phyloP scores from a whole-genome alignment of 2,329 filamentous ascomycete species.

The Talaromyces piceae region DNA sequence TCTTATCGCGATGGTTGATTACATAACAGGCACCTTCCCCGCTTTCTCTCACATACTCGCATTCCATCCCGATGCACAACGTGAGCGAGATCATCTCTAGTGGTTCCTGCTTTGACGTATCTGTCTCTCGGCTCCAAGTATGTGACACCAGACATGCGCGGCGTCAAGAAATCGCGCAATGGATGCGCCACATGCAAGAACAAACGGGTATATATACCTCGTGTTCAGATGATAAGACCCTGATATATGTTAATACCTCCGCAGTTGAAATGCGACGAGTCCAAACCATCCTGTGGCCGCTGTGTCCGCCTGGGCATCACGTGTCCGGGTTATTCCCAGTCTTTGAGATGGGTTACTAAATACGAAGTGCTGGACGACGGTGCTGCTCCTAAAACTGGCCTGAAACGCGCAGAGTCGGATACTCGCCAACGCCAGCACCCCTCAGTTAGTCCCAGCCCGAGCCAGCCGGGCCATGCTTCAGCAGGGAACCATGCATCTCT shows the following conservation, averaged over 20 bases:
- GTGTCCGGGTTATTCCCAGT: constrained; percentile 32
- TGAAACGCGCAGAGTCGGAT: background rate
- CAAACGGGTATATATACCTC: constrained; percentile 25
- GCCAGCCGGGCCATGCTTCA: background rate
- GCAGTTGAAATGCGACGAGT: constrained; percentile 35
- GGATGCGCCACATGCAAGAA: constrained; percentile 36
- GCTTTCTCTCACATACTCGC: too few species aligned
- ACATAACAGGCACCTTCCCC: too few species aligned
- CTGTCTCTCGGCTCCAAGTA: background rate
- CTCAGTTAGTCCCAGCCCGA: background rate
- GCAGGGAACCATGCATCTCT: background rate
- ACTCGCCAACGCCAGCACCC: background rate
- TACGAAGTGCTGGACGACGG: constrained; percentile 17
- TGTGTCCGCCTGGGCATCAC: constrained; percentile 31
- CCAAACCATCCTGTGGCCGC: constrained; percentile 31
- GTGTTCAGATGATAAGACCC: background rate
- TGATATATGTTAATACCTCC: background rate
- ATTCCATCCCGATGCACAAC: too few species aligned
- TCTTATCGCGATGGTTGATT: too few species aligned
- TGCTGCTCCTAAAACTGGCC: constrained; percentile 1
- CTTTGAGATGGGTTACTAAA: constrained; percentile 32
- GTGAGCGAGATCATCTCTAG: too few species aligned
- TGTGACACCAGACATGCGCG: constrained; percentile 21
- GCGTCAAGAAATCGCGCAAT: constrained; percentile 37
- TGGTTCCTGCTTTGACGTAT: too few species aligned